Conservation (phyloP, 2,329 filamentous ascomycete genomes). For the Kalmusia sp. region DNA sequence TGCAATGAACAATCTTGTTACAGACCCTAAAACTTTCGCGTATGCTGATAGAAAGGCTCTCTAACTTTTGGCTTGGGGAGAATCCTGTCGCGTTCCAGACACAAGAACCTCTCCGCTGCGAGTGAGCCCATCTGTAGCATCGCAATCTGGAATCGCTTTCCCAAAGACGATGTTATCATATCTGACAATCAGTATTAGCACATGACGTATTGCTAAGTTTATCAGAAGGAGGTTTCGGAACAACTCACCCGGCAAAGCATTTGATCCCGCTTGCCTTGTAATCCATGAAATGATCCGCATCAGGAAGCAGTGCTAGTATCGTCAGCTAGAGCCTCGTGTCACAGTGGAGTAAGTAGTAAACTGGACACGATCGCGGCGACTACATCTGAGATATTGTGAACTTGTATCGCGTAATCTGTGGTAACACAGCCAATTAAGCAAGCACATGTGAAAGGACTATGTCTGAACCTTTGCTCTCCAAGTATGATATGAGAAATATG, state of each 20-base stretch:
- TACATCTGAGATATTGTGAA: too few species aligned
- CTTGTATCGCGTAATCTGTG: too few species aligned
- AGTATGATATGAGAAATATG: too few species aligned
- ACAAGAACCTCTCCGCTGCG: not conserved
- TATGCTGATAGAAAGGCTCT: not conserved
- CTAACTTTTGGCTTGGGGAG: not conserved
- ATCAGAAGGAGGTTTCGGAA: not conserved
- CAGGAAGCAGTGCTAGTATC: slow-evolving; percentile 22
- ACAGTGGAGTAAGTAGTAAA: too few species aligned
- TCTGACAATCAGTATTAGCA: too few species aligned
- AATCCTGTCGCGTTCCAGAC: not conserved
- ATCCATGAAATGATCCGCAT: slow-evolving; percentile 38
- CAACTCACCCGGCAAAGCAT: slow-evolving; percentile 35
- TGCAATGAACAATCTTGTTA: too few species aligned
- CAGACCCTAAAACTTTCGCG: too few species aligned
- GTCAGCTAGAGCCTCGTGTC: not conserved
- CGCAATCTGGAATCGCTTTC: slow-evolving; percentile 31
- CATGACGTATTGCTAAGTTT: too few species aligned
- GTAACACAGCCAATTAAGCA: too few species aligned
- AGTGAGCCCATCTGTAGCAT: slow-evolving; percentile 30
- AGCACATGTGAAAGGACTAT: too few species aligned
- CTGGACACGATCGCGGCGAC: too few species aligned
- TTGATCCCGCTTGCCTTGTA: slow-evolving; percentile 25
- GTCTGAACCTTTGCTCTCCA: too few species aligned
- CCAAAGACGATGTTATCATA: slow-evolving; percentile 33